A percentile compares a stretch with the other conserved stretches of the same genome.
phyloP scores from a whole-genome alignment of 768 basidiomycete genomes.

The Stropharia rugosoannulata region DNA sequence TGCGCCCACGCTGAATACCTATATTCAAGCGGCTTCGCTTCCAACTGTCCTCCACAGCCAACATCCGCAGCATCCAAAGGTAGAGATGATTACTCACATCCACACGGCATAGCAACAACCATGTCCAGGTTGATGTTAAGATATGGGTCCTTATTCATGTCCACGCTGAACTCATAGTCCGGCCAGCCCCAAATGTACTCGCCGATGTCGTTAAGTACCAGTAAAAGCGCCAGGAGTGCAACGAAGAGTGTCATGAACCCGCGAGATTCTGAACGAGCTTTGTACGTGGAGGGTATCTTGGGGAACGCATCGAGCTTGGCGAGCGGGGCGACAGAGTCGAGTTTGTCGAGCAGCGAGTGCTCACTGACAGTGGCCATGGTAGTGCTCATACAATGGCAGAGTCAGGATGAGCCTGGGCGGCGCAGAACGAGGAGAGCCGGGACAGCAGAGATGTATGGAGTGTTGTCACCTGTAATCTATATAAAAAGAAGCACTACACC shows the following conservation, averaged over 20 bases:
- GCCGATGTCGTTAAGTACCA: conserved; percentile 85
- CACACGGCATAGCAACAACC: conserved; percentile 90
- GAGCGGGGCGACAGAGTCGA: conserved; percentile 66
- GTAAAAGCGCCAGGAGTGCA: conserved; percentile 59
- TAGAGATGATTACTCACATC: conserved; percentile 57
- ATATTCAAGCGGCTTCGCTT: not conserved
- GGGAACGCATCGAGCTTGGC: conserved; percentile 85
- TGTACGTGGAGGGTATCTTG: conserved; percentile 82
- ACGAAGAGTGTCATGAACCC: conserved; percentile 82
- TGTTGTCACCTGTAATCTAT: not conserved
- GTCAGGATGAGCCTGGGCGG: not conserved
- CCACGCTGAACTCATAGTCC: conserved; percentile 87
- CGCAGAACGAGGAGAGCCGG: not conserved
- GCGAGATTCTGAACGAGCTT: conserved; percentile 72
- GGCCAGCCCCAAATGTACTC: conserved; percentile 96
- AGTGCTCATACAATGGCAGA: conserved; percentile 7
- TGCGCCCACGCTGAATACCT: too few relatives aligned
- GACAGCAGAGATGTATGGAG: not conserved
- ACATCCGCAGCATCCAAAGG: not conserved
- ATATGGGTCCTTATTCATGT: conserved; percentile 54
- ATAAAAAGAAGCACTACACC: conserved; percentile 3
- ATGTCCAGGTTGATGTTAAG: conserved; percentile 91
- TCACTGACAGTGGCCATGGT: conserved; percentile 17
- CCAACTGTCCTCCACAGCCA: not conserved
- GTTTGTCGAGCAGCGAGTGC: conserved; percentile 51